phyloP scores from a whole-genome alignment of 1,139 yeast species.

The Candida dubliniensis region DNA sequence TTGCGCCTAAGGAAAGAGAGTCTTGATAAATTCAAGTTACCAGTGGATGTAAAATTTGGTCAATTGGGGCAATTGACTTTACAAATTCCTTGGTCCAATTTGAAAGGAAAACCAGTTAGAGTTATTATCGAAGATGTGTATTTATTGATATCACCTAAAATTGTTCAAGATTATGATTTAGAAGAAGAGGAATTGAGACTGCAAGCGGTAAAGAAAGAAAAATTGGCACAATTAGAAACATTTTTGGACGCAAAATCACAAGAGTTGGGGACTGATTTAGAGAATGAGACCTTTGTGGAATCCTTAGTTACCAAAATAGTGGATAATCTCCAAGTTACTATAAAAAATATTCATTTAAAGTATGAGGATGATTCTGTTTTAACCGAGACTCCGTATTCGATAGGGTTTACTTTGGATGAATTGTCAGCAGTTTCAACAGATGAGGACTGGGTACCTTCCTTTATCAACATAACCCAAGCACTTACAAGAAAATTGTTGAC shows the following conservation, averaged over 20 bases:
- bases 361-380: conserved; percentile 79
- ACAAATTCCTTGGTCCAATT: conserved; percentile 95
- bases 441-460: conserved; percentile 80
- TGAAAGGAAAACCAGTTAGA: conserved; percentile 90
- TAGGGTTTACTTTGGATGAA: conserved; percentile 82
- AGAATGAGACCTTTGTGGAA: conserved; percentile 80
- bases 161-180: conserved; percentile 51
- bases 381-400: conserved; percentile 71
- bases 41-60: conserved; percentile 88
- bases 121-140: conserved; percentile 87
- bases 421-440: conserved; percentile 91
- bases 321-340: conserved; percentile 91
- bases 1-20: conserved; percentile 80
- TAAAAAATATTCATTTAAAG: conserved; percentile 85
- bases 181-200: conserved; percentile 70
- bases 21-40: conserved; percentile 79
- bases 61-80: conserved; percentile 85
- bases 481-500: conserved; percentile 78
- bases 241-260: conserved; percentile 44
- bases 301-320: conserved; percentile 84
- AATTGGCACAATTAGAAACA: conserved; percentile 68
- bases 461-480: conserved; percentile 68
- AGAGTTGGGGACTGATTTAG: conserved; percentile 41
- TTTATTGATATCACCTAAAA: conserved; percentile 73
- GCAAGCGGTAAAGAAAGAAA: conserved; percentile 63